Evolutionary conservation across 1,284 basidiomycete species (phyloP), one percentile per base, ranked within the genome.

Genomic region (Ganoderma lucidum): DNA sequence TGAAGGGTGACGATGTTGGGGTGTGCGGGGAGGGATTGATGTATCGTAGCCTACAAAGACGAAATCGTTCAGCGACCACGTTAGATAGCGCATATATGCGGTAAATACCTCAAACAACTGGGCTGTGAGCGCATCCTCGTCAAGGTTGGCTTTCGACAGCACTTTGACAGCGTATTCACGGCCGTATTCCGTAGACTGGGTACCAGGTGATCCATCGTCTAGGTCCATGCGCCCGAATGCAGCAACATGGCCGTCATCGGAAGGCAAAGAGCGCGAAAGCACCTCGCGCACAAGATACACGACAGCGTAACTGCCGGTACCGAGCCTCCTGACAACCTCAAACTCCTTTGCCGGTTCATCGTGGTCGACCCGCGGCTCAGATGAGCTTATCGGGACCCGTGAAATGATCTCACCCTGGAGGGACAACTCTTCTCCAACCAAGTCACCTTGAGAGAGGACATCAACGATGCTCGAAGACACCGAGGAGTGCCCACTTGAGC

Each of bases 101-200:
- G 58, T 8, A 81, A 84, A 62, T 73, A 93, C 93, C 89, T 98
- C 96, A 76, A 94, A 90, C 82, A 96, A 87, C 82, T 98, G 96
- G 3, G 95, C 91, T 51, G 87, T 89, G 76, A 97, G 86, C 73
- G 94, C 92, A 68, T 97, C 95, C 75, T 92, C 88, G 81, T 94
- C 91, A 73, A 97, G 90, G 84, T 97, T 93, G 64, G 92, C 93
- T 81, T 97, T 99, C 79, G 94, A 96, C 69, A 99, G 85, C 81
- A 96, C 96, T 86, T 99, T 99, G 83, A 99, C 90, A 23, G 97
- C 97, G 80, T 94, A 99, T 80, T 98, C 92, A 69, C 93, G 87
- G 39, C 94, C 95, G 75, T 96, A 95, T 59, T 84, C 82, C 51
- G 85, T 83, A 48, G 83, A 80, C 58, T 79, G 74, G 63, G 76